Evolutionary conservation across 2,329 filamentous ascomycete species (phyloP), one percentile per base, ranked within the genome.

Genomic region (Botrytis squamosa): DNA sequence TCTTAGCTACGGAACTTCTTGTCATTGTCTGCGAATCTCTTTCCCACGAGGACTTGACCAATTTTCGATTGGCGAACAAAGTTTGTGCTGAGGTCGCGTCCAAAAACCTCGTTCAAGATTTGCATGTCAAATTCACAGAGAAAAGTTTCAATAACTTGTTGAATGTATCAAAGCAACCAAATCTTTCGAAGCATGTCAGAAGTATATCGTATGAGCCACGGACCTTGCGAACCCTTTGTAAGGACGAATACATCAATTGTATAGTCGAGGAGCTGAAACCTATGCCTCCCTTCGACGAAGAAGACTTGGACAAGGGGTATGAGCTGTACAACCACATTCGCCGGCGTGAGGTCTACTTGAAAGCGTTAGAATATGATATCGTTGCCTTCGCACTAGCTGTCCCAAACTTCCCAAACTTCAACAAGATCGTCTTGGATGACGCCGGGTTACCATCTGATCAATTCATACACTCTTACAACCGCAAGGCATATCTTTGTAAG

Each of bases 151-250:
- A 25, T 33, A 60, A 70, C 38, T 40, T 60, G n/a, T 12, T 70
- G 38, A 40, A 60, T 36, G 44, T 70, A 55, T 70, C 67, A 9
- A 44, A 44, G 9, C 55, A 38, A 10, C n/a, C 38, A 36, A 40
- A 18, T 70, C 67, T 70, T 33, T 55, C 52, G 55, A 70, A 44
- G 22, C 20, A 70, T 33, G 52, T 70, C 38, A 36, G 36, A 70
- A 70, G 52, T 9, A 16, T 70, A 16, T 60, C 0, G 42, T 60
- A 70, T 42, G 67, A 70, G 52, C 67, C 67, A 33, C 38, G 38
- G 1, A 69, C 20, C 25, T n/a, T 69, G 57, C 4, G 1, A 8
- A 1, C 4, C 20, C 0, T 65, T 7, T n/a, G 36, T 20, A 4
- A 40, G 22, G n/a, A 4, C 14, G 38, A 20, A 42, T n/a, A n/a